Conservation (phyloP, 495 filamentous ascomycete species). For the Talaromyces adpressus region DNA sequence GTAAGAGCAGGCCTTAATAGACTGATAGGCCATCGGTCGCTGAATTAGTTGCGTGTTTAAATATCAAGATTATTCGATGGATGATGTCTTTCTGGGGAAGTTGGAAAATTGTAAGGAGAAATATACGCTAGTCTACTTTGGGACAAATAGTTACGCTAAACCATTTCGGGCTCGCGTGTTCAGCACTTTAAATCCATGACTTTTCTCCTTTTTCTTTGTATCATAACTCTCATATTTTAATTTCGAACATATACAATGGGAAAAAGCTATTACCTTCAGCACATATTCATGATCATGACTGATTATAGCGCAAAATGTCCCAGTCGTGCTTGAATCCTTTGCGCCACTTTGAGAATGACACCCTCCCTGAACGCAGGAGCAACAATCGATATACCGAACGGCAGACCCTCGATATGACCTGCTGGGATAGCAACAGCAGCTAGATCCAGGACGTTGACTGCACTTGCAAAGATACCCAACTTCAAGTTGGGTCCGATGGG, state of each 20-base stretch:
- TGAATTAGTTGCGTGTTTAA: background rate
- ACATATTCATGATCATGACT: background rate
- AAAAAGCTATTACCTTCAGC: background rate
- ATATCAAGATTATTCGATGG: background rate
- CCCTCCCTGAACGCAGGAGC: slow-evolving; percentile 5
- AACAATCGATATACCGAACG: slow-evolving; percentile 6
- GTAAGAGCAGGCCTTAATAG: background rate
- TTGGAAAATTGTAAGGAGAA: background rate
- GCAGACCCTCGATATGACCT: slow-evolving; percentile 9
- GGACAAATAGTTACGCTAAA: background rate
- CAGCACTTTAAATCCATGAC: background rate
- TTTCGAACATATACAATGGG: no score
- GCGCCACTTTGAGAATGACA: slow-evolving; percentile 1
- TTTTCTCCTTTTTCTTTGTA: no score
- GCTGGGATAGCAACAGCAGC: slow-evolving; percentile 52
- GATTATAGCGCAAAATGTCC: background rate
- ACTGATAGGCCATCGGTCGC: background rate
- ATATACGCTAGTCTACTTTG: background rate
- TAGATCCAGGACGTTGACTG: slow-evolving; percentile 56
- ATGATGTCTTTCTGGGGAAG: background rate
- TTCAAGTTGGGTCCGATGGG: slow-evolving; percentile 47
- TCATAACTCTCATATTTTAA: no score
- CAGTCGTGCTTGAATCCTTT: slow-evolving; percentile 1
- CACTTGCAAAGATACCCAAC: slow-evolving; percentile 54
- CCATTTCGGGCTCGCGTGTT: background rate